phyloP scores from a whole-genome alignment of 2,329 filamentous ascomycete genomes.

The Ascochyta lentis region DNA sequence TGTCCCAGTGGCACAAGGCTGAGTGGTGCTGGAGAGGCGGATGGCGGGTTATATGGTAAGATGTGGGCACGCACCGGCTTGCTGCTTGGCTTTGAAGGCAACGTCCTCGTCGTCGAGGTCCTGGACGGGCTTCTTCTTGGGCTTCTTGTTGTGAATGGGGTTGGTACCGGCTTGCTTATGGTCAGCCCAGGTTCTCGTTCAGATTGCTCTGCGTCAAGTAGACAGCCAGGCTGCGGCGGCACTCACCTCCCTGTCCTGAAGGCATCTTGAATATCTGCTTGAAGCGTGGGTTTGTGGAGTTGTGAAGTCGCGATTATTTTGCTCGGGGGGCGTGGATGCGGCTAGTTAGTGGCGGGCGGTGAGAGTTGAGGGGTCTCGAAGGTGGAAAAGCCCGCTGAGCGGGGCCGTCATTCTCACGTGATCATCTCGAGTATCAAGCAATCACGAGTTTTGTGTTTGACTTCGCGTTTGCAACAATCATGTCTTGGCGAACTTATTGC shows the following conservation, averaged over 20 bases:
- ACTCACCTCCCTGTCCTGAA: slow-evolving; percentile 58
- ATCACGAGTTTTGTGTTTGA: background rate
- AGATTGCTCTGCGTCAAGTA: too few relatives aligned
- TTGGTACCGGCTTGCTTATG: slow-evolving; percentile 55
- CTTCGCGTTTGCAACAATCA: background rate
- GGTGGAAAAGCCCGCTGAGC: slow-evolving; percentile 3
- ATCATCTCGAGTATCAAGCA: background rate
- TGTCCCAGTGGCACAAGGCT: slow-evolving; percentile 1
- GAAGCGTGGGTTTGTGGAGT: slow-evolving; percentile 5
- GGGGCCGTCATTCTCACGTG: slow-evolving; percentile 9
- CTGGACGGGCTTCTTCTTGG: slow-evolving; percentile 73
- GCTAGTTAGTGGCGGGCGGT: slow-evolving; percentile 27
- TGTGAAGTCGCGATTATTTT: slow-evolving; percentile 19
- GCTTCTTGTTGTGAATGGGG: slow-evolving; percentile 73
- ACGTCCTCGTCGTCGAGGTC: slow-evolving; percentile 88
- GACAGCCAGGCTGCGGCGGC: background rate
- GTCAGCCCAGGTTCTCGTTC: slow-evolving; percentile 27
- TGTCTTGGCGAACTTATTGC: background rate
- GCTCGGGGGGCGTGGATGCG: slow-evolving; percentile 22
- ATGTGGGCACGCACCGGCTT: slow-evolving; percentile 69
- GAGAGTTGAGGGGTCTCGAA: slow-evolving; percentile 25
- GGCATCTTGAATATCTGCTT: slow-evolving; percentile 50
- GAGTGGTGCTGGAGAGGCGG: background rate
- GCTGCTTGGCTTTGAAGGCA: slow-evolving; percentile 83
- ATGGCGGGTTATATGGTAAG: background rate